These are phyloP conservation scores for Solanum neorickii DNA, from an alignment of 257 asterid species.

Conservation along the genomic window DNA sequence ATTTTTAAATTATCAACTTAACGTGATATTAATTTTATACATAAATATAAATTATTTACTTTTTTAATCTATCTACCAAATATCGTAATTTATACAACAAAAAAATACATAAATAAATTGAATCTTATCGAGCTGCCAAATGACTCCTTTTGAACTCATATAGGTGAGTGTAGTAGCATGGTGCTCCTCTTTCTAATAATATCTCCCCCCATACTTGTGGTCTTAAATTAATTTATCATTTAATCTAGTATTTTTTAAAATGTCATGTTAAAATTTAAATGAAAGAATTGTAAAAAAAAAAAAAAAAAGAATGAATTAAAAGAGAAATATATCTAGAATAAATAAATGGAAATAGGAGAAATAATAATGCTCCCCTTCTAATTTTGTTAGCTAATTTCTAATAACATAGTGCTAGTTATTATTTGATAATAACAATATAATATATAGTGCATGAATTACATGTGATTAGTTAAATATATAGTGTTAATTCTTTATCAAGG, in stretches of 20 bases:
- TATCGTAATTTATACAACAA: too few relatives aligned
- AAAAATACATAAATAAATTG: too few relatives aligned
- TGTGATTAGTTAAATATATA: background rate
- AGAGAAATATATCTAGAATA: background rate
- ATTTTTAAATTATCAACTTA: too few relatives aligned
- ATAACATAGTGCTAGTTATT: background rate
- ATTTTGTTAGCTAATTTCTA: background rate
- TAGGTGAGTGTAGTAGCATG: background rate
- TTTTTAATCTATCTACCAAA: too few relatives aligned
- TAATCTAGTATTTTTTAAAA: too few relatives aligned
- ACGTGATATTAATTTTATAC: too few relatives aligned
- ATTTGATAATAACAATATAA: background rate
- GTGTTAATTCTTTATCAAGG: background rate
- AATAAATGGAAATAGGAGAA: too few relatives aligned
- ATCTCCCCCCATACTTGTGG: background rate
- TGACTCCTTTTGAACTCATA: background rate
- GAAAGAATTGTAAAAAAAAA: background rate
- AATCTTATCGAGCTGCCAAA: background rate
- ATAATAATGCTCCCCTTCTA: background rate
- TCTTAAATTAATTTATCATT: background rate
- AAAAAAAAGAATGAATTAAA: too few relatives aligned
- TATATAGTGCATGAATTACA: background rate
- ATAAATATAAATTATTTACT: too few relatives aligned
- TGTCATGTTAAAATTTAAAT: background rate
- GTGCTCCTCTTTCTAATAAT: background rate